A percentile compares a stretch with the other conserved stretches of the same genome.
Conservation (phyloP, 768 basidiomycete genomes). For the Polyporus arcularius region DNA sequence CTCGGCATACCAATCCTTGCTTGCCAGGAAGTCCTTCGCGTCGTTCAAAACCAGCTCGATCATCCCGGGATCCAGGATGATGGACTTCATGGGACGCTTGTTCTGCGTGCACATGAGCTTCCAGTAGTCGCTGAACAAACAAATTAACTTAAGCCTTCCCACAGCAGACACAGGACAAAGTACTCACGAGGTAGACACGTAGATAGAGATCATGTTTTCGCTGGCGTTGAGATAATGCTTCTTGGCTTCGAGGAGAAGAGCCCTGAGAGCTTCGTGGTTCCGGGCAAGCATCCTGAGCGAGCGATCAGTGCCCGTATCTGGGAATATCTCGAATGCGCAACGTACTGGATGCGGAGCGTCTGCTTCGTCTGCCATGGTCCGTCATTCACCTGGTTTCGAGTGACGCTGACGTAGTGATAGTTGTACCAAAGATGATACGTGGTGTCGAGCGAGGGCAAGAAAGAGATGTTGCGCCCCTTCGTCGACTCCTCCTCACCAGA, state of each 20-base stretch:
- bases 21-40: slow-evolving; percentile 67
- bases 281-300: slow-evolving; percentile 50
- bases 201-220: slow-evolving; percentile 55
- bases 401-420: slow-evolving; percentile 30
- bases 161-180: not conserved
- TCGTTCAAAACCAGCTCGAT: slow-evolving; percentile 70
- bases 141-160: not conserved
- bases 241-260: slow-evolving; percentile 60
- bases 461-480: slow-evolving; percentile 15
- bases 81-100: slow-evolving; percentile 69
- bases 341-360: slow-evolving; percentile 45
- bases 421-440: slow-evolving; percentile 53
- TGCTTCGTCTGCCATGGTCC: slow-evolving; percentile 41
- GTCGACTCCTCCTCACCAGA: not conserved
- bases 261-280: slow-evolving; percentile 44
- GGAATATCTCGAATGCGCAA: not conserved
- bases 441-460: slow-evolving; percentile 14
- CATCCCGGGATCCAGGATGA: slow-evolving; percentile 70
- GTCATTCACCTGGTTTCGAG: slow-evolving; percentile 37
- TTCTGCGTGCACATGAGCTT: slow-evolving; percentile 54
- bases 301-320: not conserved
- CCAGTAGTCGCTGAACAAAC: slow-evolving; percentile 45
- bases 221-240: slow-evolving; percentile 50
- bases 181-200: slow-evolving; percentile 46
- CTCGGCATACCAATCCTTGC: slow-evolving; percentile 71